These are phyloP conservation scores for Triangularia verruculosa DNA, from an alignment of 2,329 filamentous ascomycete species.

Conservation along the genomic window DNA sequence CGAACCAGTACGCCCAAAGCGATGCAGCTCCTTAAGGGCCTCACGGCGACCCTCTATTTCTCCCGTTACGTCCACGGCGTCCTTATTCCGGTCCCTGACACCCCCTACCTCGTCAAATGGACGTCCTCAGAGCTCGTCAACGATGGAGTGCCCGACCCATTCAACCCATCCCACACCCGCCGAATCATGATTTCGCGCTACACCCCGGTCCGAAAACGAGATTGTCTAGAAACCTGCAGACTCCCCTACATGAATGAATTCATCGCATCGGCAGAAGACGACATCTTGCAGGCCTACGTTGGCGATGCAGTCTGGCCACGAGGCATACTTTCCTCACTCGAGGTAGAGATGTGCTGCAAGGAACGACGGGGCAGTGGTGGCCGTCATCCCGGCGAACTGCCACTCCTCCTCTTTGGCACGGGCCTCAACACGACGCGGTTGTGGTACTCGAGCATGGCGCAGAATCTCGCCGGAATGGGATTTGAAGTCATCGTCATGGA, in stretches of 20 bases:
- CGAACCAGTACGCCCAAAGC: not conserved
- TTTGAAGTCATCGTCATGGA: constrained; percentile 44
- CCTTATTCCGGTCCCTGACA: constrained; percentile 7
- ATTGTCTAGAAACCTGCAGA: constrained; percentile 23
- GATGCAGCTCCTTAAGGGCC: not conserved
- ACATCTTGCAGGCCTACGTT: constrained; percentile 21
- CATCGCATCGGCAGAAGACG: constrained; percentile 24
- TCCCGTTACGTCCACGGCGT: not conserved
- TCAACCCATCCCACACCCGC: constrained; percentile 25
- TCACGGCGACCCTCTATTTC: not conserved
- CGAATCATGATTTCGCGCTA: constrained; percentile 29
- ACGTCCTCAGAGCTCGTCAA: constrained; percentile 29
- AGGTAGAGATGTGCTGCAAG: constrained; percentile 28
- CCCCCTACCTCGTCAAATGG: constrained; percentile 10
- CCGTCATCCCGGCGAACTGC: constrained; percentile 4
- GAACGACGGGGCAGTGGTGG: not conserved
- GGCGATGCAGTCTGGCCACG: constrained; percentile 21
- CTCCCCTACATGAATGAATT: constrained; percentile 26
- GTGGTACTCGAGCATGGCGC: constrained; percentile 40
- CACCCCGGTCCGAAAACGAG: constrained; percentile 19
- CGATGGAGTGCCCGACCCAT: constrained; percentile 36
- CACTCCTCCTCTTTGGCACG: constrained; percentile 22
- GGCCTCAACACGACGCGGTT: constrained; percentile 30
- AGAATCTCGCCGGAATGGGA: constrained; percentile 40
- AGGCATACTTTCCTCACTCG: constrained; percentile 19